These are phyloP conservation scores for Metschnikowia cubensis DNA, from an alignment of 805 yeast genomes.

Conservation along the genomic window DNA sequence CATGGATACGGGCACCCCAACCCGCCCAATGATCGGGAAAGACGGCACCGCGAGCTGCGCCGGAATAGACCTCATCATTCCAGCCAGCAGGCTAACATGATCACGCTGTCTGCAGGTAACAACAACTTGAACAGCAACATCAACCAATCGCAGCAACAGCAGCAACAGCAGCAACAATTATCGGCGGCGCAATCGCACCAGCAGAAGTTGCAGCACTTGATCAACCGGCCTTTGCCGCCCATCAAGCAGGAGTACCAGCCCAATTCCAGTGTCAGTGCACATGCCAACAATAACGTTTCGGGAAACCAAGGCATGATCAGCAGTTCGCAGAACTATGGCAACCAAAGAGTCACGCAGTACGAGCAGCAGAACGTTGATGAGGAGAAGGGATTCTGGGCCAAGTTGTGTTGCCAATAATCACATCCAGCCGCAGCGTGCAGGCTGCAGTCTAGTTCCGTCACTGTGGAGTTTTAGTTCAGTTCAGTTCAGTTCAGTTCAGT, in stretches of 20 bases:
- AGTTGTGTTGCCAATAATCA: constrained; percentile 38
- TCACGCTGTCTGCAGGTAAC: constrained; percentile 16
- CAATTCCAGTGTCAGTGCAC: constrained; percentile 14
- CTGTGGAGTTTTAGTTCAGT: too few species aligned
- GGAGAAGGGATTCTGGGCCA: constrained; percentile 41
- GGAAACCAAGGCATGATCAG: constrained; percentile 23
- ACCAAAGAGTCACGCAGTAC: constrained; percentile 28
- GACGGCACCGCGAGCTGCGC: constrained; percentile 46
- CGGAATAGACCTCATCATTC: constrained; percentile 38
- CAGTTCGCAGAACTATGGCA: constrained; percentile 23
- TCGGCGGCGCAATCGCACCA: constrained; percentile 47
- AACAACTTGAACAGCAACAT: constrained; percentile 22
- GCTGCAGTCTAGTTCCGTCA: too few species aligned
- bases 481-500: too few species aligned
- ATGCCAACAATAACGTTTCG: constrained; percentile 17
- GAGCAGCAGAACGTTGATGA: constrained; percentile 35
- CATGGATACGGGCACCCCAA: constrained; percentile 79
- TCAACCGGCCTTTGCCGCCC: constrained; percentile 46
- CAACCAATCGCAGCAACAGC: constrained; percentile 18
- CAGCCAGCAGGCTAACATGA: constrained; percentile 11
- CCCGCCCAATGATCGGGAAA: constrained; percentile 47
- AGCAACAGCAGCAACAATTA: constrained; percentile 25
- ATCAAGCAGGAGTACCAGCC: constrained; percentile 39
- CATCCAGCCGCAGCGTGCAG: too few species aligned
- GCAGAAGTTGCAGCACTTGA: constrained; percentile 46